Evolutionary conservation across 768 basidiomycete genomes (phyloP).

Genomic region (Chiua virens): DNA sequence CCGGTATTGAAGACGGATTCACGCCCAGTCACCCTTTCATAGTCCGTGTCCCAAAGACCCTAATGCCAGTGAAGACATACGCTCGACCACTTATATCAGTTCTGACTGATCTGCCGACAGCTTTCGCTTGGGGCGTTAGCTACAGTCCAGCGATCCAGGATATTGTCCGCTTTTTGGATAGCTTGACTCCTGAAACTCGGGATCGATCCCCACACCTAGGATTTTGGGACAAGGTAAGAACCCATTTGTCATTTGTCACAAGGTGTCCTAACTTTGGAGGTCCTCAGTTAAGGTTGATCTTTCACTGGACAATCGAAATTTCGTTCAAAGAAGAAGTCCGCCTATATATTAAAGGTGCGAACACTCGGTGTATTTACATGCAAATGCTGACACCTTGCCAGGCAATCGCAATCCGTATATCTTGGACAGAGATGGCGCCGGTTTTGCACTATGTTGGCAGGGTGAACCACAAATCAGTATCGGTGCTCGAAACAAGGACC

Average conservation of each 20-base stretch:
- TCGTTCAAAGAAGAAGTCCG: constrained; percentile 72
- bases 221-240: constrained; percentile 90
- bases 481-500: constrained; percentile 66
- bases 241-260: not conserved
- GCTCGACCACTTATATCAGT: constrained; percentile 72
- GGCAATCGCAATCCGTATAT: constrained; percentile 83
- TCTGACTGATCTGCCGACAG: constrained; percentile 60
- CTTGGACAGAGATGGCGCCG: constrained; percentile 69
- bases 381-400: constrained; percentile 30
- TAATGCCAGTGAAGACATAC: constrained; percentile 95
- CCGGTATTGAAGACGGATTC: constrained; percentile 53
- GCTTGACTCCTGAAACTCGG: constrained; percentile 69
- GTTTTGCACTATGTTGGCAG: constrained; percentile 84
- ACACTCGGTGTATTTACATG: not conserved
- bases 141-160: constrained; percentile 87
- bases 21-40: constrained; percentile 53
- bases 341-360: constrained; percentile 81
- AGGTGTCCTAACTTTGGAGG: constrained; percentile 2
- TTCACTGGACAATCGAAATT: constrained; percentile 78
- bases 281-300: constrained; percentile 64
- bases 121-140: constrained; percentile 88
- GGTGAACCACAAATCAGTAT: constrained; percentile 72
- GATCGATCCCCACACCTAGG: constrained; percentile 84
- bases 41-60: constrained; percentile 79
- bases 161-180: constrained; percentile 79